Base-by-base conservation (phyloP, 768 basidiomycete genomes). In the Russula emetica region DNA sequence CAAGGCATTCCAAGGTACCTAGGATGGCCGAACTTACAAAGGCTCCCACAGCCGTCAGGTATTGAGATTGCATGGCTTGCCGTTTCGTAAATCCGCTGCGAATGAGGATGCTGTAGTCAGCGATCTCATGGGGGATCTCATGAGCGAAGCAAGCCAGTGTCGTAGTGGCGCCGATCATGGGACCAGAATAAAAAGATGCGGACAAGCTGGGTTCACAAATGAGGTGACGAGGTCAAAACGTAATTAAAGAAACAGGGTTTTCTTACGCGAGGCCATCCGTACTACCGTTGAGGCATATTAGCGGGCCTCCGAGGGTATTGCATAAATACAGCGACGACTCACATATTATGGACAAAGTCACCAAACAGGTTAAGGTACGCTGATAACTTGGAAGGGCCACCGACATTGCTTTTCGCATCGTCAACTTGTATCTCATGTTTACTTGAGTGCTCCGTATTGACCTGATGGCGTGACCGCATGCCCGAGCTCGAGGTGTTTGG, bases 171-270 rank as follows among this genome's bases (percentile, higher is more conserved):
- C 94, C 94, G 66, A 96, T 92, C 62, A 94, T 78, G 3, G 94
- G 94, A 38, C 90, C 92, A n/a, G 92, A 92, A 73, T 95, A 95
- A 79, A 95, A 96, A n/a, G 92, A 93, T 58, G 94, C 93, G 18
- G 92, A 89, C 90, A 96, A 94, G 36, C 92, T 93, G 68, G 68
- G 60, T 40, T 54, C 38, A 64, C 45, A 60, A 30, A 28, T 45
- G 40, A 45, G 51, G 26, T 58, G 44, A 28, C 32, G 24, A 38
- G 10, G 42, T 58, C 64, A 60, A 66, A 61, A 67, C 67, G 63
- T 55, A 67, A 67, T 55, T 55, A 22, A 42, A 47, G 36, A 16
- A 56, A 50, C n/a, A 55, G 28, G 55, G 22, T 42, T 34, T 50
- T 84, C 87, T 71, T 77, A 91, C 88, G 89, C 89, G 55, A 96